phyloP scores from a whole-genome alignment of 139 green algal species.

The Deuterostichococcus epilithicus region DNA sequence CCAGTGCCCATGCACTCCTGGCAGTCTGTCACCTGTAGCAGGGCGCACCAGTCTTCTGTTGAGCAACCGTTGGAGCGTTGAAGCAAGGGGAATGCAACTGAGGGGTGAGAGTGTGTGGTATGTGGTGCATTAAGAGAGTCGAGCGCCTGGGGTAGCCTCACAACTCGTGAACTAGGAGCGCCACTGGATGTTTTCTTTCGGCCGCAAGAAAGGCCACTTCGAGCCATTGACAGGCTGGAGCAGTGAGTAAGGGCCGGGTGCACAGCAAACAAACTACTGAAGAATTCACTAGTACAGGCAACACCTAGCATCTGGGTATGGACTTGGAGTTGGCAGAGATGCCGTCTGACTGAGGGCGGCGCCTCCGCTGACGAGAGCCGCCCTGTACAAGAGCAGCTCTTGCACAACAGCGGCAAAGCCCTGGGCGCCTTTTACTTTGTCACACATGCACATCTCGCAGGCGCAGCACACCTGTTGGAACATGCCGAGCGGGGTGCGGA shows the following conservation, averaged over 20 bases:
- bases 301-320: no score
- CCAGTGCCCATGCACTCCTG: conserved; percentile 72
- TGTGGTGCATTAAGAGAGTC: conserved; percentile 2
- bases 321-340: no score
- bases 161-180: background rate
- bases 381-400: no score
- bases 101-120: background rate
- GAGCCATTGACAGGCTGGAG: background rate
- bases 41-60: background rate
- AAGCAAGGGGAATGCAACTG: no score
- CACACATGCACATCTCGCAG: background rate
- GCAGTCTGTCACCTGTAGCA: conserved; percentile 69
- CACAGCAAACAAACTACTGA: background rate
- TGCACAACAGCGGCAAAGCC: no score
- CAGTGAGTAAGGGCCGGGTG: background rate
- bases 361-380: no score
- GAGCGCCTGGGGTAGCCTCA: background rate
- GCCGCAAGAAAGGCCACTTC: background rate
- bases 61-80: no score
- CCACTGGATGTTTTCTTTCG: background rate
- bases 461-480: conserved; percentile 77
- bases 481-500: conserved; percentile 88
- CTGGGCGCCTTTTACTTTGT: no score
- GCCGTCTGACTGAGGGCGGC: no score
- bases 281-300: no score